phyloP scores from a whole-genome alignment of 78 protist genomes.

The Cyanophora paradoxa region DNA sequence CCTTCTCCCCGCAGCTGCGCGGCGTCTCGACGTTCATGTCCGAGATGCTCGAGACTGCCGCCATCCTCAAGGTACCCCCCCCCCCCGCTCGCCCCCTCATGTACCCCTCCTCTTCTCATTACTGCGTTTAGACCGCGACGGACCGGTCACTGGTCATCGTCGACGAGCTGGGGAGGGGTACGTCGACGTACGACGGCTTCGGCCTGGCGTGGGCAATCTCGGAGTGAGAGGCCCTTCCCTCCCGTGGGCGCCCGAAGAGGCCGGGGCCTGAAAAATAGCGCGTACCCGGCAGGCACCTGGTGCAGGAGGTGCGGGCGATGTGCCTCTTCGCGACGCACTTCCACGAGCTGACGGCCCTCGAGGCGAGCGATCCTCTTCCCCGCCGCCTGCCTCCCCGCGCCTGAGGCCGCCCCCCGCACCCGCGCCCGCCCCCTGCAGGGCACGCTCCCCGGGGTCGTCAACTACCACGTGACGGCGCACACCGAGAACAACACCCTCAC shows the following conservation, averaged over 20 bases:
- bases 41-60: constrained; percentile 96
- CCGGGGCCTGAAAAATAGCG: too few relatives aligned
- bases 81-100: too few relatives aligned
- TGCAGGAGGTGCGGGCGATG: too few relatives aligned
- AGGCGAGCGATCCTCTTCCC: background rate
- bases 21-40: constrained; percentile 96
- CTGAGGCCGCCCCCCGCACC: background rate
- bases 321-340: constrained; percentile 95
- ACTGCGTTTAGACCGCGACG: constrained; percentile 56
- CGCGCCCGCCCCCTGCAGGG: background rate
- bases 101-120: too few relatives aligned
- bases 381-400: background rate
- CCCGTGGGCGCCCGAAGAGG: too few relatives aligned
- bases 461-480: constrained; percentile 68
- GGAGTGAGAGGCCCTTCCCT: too few relatives aligned
- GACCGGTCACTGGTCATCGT: constrained; percentile 77
- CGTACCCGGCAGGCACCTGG: too few relatives aligned
- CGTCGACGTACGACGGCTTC: constrained; percentile 97
- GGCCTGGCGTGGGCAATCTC: constrained; percentile 97
- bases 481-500: constrained; percentile 14
- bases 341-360: constrained; percentile 80
- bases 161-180: constrained; percentile 98
- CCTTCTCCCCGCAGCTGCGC: background rate
- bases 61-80: constrained; percentile 78
- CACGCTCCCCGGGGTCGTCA: constrained; percentile 9